phyloP scores from a whole-genome alignment of 805 yeast species.

The Saturnispora zaruensis region DNA sequence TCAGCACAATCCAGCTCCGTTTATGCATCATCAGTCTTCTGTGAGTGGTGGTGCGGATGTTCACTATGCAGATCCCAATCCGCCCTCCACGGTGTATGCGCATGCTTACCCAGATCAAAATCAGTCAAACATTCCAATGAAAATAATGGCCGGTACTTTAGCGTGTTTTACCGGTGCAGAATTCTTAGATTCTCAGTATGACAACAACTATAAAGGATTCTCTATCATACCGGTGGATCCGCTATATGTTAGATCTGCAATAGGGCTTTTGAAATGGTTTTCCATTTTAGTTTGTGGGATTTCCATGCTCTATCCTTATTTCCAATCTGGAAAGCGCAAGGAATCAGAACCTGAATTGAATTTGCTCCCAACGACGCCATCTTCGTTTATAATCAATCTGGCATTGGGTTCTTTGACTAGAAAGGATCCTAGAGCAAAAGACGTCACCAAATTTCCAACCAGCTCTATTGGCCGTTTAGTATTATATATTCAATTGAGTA shows the following conservation, averaged over 20 bases:
- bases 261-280: constrained; percentile 1
- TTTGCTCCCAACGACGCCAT: not conserved
- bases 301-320: not conserved
- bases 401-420: not conserved
- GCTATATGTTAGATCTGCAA: not conserved
- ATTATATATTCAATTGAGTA: constrained; percentile 14
- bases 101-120: constrained; percentile 1
- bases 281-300: not conserved
- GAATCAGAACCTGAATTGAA: not conserved
- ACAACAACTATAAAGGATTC: constrained; percentile 16
- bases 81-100: not conserved
- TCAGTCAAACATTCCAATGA: not conserved
- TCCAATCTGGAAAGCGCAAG: constrained; percentile 1
- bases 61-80: not conserved
- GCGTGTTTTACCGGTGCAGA: constrained; percentile 29
- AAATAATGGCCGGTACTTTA: constrained; percentile 29
- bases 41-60: not conserved
- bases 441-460: constrained; percentile 12
- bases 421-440: not conserved
- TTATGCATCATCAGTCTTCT: not conserved
- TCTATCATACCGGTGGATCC: not conserved
- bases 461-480: not conserved
- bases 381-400: not conserved
- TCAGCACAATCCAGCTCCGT: not conserved
- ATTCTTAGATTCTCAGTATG: not conserved